Evolutionary conservation across 768 basidiomycete species (phyloP).

Genomic region (Cubamyces lactineus): DNA sequence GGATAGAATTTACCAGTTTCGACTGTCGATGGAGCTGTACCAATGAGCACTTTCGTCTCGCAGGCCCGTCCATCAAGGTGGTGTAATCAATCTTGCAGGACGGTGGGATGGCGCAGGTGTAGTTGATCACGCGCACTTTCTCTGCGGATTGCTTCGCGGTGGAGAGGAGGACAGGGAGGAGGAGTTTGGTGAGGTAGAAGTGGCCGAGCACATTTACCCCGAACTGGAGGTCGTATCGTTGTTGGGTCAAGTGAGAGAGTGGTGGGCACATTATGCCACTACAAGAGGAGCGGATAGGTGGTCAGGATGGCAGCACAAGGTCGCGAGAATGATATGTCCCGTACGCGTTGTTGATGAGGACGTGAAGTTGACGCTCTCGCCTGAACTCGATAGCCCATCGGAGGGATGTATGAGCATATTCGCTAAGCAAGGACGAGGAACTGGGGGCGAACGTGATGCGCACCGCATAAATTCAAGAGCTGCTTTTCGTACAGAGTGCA

Average conservation of each 20-base stretch:
- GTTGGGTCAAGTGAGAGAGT: conserved; percentile 5
- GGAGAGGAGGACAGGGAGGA: conserved; percentile 49
- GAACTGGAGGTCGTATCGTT: conserved; percentile 47
- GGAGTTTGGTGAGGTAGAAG: conserved; percentile 57
- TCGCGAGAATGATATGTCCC: conserved; percentile 11
- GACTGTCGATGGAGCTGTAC: conserved; percentile 34
- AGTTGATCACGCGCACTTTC: conserved; percentile 49
- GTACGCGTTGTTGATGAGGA: conserved; percentile 54
- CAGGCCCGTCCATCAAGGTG: conserved; percentile 36
- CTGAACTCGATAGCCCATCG: no score
- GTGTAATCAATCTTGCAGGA: conserved; percentile 42
- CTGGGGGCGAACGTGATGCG: neutral
- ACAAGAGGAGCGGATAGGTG: conserved; percentile 30
- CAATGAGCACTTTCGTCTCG: conserved; percentile 17
- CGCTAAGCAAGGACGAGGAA: neutral
- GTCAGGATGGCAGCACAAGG: conserved; percentile 36
- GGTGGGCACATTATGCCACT: conserved; percentile 33
- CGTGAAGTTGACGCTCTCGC: conserved; percentile 47
- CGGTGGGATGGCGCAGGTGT: conserved; percentile 43
- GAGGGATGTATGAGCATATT: no score
- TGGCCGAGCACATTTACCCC: conserved; percentile 47
- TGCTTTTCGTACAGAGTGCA: conserved; percentile 8
- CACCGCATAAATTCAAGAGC: conserved; percentile 13
- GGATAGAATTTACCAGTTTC: conserved; percentile 46
- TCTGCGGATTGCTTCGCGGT: conserved; percentile 43